These are phyloP conservation scores for Cymbopogon citratus DNA, from an alignment of 176 grass and related monocot species.

Conservation along the genomic window DNA sequence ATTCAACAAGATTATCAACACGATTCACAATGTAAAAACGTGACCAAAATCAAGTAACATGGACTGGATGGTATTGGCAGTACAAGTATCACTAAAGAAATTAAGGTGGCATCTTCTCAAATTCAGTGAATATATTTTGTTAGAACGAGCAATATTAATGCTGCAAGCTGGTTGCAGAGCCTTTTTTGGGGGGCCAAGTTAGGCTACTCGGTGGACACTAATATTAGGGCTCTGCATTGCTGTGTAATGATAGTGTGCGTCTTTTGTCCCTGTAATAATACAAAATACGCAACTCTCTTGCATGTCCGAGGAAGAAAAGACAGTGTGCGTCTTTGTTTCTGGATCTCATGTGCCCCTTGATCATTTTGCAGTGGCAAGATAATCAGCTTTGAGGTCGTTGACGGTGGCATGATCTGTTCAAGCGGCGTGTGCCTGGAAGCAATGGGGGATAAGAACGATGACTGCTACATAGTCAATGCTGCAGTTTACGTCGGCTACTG, in stretches of 20 bases:
- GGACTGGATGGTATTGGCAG: background rate
- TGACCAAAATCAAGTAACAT: background rate
- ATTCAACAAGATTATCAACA: background rate
- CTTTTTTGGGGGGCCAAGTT: background rate
- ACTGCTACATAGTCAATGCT: constrained; percentile 91
- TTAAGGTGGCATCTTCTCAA: background rate
- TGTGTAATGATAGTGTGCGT: background rate
- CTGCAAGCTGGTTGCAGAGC: background rate
- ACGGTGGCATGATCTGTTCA: constrained; percentile 90
- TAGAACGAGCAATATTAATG: background rate
- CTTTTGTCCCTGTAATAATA: no score
- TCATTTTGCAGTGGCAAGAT: constrained; percentile 57
- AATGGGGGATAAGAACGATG: constrained; percentile 96
- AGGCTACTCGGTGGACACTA: background rate
- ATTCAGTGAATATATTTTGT: background rate
- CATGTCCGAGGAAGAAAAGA: no score
- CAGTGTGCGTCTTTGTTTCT: constrained; percentile 2
- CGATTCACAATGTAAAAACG: background rate
- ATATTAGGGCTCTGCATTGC: background rate
- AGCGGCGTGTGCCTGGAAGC: constrained; percentile 82
- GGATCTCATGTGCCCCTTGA: background rate
- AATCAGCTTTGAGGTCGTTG: constrained; percentile 71
- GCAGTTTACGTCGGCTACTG: constrained; percentile 75
- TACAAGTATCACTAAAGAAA: background rate
- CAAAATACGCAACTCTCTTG: no score